Evolutionary conservation across 2,329 filamentous ascomycete species (phyloP), one percentile per base, ranked within the genome.

Genomic region (Claviceps sp.): DNA sequence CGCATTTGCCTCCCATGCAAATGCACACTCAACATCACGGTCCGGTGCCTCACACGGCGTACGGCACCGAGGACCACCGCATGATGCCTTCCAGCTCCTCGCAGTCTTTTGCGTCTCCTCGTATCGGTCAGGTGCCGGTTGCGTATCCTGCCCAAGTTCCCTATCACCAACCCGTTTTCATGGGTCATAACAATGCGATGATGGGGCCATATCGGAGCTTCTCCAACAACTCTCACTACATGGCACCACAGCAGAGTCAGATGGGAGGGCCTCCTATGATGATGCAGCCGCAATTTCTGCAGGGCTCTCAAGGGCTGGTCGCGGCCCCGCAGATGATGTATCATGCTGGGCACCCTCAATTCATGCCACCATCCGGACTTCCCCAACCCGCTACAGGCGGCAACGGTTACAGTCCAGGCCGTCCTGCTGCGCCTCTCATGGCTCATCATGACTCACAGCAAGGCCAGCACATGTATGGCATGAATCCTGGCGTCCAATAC

Each of bases 391-490:
- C 81, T 51, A 80, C 84, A 20, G 86, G 79, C 44, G 75, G 79
- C 7, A 86, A 84, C 59, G 88, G 89, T 16, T 95, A 87, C n/a
- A 96, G 91, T 64, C 91, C 91, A 1, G 83, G 88, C 52, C 81
- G 89, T 47, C 82, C 84, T 30, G 66, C 73, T 20, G 88, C 93
- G 13, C 84, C 88, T 2, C 89, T 94, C 83, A 97, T 97, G 91
- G 87, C 84, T 61, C 90, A 90, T 58, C 89, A 95, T 70, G 88
- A 88, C 52, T 96, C 90, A 30, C 91, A 96, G 62, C 90, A 95
- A 66, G 89, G 90, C 42, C 89, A 94, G 64, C 81, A 72, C 61
- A 80, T 74, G 70, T 90, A 78, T 73, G 85, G 79, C 57, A 87
- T 90, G 83, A 86, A 83, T 61, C 84, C 84, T 44, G 82, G 75